These are phyloP conservation scores for Lactarius deliciosus DNA, from an alignment of 768 basidiomycete genomes.

Conservation along the genomic window DNA sequence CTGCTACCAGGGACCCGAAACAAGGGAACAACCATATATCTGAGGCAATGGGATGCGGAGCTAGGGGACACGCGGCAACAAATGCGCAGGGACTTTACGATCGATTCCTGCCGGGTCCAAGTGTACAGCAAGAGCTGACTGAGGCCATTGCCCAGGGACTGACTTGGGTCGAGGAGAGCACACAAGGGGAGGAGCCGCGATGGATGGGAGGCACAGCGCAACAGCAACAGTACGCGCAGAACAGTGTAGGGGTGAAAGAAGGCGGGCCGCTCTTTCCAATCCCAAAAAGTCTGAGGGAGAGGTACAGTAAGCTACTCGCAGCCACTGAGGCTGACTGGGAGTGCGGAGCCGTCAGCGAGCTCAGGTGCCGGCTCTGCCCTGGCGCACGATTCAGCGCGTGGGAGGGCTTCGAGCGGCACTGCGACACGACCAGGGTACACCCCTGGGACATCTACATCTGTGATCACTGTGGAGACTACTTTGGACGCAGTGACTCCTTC, in stretches of 20 bases:
- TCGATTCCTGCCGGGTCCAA: background rate
- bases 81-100: background rate
- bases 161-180: background rate
- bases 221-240: no score
- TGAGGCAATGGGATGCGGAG: background rate
- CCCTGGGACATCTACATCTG: background rate
- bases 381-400: background rate
- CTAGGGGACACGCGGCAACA: background rate
- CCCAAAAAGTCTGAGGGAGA: background rate
- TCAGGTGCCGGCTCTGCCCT: constrained; percentile 6
- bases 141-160: background rate
- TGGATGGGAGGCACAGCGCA: background rate
- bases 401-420: background rate
- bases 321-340: background rate
- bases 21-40: background rate
- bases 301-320: background rate
- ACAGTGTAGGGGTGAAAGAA: background rate
- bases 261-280: background rate
- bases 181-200: background rate
- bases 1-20: constrained; percentile 1
- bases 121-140: background rate
- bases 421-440: background rate
- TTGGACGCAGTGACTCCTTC: background rate
- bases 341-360: background rate
- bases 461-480: background rate